Base-by-base conservation (phyloP, 2,329 filamentous ascomycete species). In the Sporothrix inflata region DNA sequence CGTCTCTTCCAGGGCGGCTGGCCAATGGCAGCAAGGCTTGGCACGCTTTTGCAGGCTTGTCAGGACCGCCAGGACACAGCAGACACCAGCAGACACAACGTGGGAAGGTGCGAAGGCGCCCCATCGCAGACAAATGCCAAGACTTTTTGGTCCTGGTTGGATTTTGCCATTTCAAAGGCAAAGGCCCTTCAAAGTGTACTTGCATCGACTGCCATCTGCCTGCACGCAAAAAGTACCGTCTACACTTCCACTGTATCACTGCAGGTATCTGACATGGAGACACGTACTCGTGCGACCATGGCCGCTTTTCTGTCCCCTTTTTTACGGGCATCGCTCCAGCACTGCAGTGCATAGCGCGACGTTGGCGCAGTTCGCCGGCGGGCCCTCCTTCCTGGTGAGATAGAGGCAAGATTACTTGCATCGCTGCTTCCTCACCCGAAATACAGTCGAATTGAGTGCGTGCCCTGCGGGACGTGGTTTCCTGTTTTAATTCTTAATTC, bases 1-100 rank as follows among this genome's bases (percentile, higher is more conserved):
- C 75, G 75, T 76, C 75, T 69, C 60, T 68, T 68, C 49, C 47
- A 38, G 70, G 42, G 66, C 53, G 14, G 47, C 72, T 27, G 49
- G 61, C 75, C 75, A 76, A 76, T 76, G 42, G 45, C 14, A 27
- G 38, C 6, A 12, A 47, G 71, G 71, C 71, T 71, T 72, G 69
- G 71, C 63, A 57, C 65, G 49, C 53, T 69, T 53, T 60, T 24
- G 63, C 68, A 71, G 70, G 71, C 72, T 72, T 24, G 53, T 65
- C 30, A 71, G 73, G 73, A 9, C 14, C 14, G 42, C 30, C 66
- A 38, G 19, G 57, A 71, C 66, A 47, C 53, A 67, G 53, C 70
- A 70, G 67, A 63, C 45, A 53, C 14, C 68, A 66, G 49, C 63
- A 71, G 66, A 27, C 66, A 72, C 65, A 57, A 53, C 70, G 63